These are phyloP conservation scores for Chrysoporthe cubensis DNA, from an alignment of 2,329 filamentous ascomycete species.

Conservation along the genomic window DNA sequence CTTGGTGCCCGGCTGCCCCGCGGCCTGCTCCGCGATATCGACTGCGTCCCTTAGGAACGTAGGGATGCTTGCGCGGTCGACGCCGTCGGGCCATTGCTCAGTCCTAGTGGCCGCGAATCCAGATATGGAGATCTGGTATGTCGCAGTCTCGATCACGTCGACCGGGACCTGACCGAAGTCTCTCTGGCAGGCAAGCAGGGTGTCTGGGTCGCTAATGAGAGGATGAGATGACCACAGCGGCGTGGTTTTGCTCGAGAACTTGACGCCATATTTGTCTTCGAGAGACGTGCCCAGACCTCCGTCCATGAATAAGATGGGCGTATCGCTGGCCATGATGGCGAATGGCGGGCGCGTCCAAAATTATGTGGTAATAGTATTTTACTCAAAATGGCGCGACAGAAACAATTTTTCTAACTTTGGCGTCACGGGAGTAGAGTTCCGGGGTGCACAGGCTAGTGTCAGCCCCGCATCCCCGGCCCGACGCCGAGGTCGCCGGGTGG, in stretches of 20 bases:
- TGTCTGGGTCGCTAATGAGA: constrained; percentile 56
- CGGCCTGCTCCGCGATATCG: constrained; percentile 45
- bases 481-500: not conserved
- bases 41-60: constrained; percentile 50
- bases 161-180: constrained; percentile 61
- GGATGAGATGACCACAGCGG: constrained; percentile 73
- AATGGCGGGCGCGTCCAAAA: not conserved
- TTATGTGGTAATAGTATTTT: not conserved
- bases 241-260: constrained; percentile 53
- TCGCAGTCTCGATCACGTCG: constrained; percentile 68
- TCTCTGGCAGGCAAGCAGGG: constrained; percentile 57
- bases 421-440: not conserved
- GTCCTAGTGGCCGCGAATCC: constrained; percentile 58
- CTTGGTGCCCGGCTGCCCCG: constrained; percentile 33
- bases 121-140: constrained; percentile 65
- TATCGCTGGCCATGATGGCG: constrained; percentile 13
- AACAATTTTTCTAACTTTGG: not conserved
- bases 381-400: not conserved
- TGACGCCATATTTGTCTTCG: constrained; percentile 57
- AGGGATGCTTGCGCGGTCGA: constrained; percentile 44
- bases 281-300: constrained; percentile 71
- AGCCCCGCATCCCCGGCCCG: not conserved
- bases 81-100: constrained; percentile 46
- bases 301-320: constrained; percentile 58
- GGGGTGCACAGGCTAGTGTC: not conserved